phyloP scores from a whole-genome alignment of 257 asterid species.

The Nicotiana paniculata region DNA sequence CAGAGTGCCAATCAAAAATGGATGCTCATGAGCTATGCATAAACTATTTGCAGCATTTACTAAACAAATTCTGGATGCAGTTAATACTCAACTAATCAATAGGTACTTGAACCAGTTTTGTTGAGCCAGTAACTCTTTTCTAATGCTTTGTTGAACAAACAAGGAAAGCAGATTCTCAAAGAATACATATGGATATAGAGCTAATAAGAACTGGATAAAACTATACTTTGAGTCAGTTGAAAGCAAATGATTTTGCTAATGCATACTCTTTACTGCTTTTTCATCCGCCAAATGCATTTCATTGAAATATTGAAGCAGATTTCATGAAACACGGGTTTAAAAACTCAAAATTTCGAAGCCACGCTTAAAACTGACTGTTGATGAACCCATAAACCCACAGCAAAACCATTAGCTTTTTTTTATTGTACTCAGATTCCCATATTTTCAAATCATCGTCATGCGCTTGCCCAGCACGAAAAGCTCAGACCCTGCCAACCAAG shows the following conservation, averaged over 20 bases:
- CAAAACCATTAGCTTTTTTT: neutral
- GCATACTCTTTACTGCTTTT: neutral
- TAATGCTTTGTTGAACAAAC: neutral
- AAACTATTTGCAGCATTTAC: neutral
- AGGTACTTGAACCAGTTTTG: neutral
- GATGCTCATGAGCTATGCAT: conserved; percentile 2
- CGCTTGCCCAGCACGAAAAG: neutral
- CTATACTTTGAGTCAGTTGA: neutral
- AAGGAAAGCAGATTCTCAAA: neutral
- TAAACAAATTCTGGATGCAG: neutral
- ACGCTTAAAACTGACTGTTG: neutral
- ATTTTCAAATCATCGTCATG: neutral
- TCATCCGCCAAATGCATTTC: neutral
- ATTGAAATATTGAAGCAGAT: neutral
- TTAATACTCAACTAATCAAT: neutral
- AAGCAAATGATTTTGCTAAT: neutral
- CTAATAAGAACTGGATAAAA: neutral
- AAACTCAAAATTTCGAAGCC: neutral
- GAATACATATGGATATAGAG: neutral
- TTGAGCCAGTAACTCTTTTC: neutral
- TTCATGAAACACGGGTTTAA: neutral
- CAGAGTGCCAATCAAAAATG: conserved; percentile 15
- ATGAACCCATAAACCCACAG: neutral
- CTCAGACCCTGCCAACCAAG: neutral
- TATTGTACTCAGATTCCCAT: neutral